A percentile compares a stretch with the other conserved stretches of the same genome.
Conservation (phyloP, 495 filamentous ascomycete species). For the Friedmanniomyces endolithicus region DNA sequence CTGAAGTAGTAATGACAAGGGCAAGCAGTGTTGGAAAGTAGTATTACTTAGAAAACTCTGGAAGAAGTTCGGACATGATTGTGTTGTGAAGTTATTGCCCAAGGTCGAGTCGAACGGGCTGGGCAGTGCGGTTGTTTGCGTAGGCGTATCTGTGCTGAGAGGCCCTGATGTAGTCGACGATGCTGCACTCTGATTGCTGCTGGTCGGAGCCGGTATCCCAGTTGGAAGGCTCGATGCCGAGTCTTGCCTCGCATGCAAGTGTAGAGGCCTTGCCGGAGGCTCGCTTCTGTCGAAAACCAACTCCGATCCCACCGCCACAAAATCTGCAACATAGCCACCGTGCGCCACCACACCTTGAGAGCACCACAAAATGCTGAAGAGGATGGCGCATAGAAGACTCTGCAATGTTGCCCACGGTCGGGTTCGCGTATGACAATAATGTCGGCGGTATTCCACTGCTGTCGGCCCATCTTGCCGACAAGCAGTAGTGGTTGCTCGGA, state of each 20-base stretch:
- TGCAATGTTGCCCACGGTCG: slow-evolving; percentile 6
- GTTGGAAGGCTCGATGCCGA: not conserved
- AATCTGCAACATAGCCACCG: not conserved
- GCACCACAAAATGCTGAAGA: slow-evolving; percentile 2
- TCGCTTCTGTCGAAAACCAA: slow-evolving; percentile 15
- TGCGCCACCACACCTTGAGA: not conserved
- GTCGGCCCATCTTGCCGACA: not conserved
- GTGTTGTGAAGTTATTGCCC: slow-evolving; percentile 52
- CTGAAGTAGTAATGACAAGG: slow-evolving; percentile 61
- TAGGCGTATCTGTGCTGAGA: slow-evolving; percentile 3
- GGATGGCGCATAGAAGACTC: not conserved
- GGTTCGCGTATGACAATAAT: too few species aligned
- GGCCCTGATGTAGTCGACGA: not conserved
- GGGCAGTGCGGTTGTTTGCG: slow-evolving; percentile 38
- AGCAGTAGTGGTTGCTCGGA: slow-evolving; percentile 5
- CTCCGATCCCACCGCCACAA: not conserved
- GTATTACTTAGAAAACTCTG: slow-evolving; percentile 47
- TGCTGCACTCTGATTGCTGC: not conserved
- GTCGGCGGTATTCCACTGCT: not conserved
- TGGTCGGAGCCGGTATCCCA: not conserved
- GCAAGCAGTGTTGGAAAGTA: slow-evolving; percentile 56
- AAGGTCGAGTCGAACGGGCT: slow-evolving; percentile 60
- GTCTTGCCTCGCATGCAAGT: slow-evolving; percentile 9
- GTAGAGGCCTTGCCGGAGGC: slow-evolving; percentile 5
- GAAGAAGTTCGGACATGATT: slow-evolving; percentile 56